These are phyloP conservation scores for Colletotrichum cereale DNA, from an alignment of 2,329 filamentous ascomycete species.

Conservation along the genomic window DNA sequence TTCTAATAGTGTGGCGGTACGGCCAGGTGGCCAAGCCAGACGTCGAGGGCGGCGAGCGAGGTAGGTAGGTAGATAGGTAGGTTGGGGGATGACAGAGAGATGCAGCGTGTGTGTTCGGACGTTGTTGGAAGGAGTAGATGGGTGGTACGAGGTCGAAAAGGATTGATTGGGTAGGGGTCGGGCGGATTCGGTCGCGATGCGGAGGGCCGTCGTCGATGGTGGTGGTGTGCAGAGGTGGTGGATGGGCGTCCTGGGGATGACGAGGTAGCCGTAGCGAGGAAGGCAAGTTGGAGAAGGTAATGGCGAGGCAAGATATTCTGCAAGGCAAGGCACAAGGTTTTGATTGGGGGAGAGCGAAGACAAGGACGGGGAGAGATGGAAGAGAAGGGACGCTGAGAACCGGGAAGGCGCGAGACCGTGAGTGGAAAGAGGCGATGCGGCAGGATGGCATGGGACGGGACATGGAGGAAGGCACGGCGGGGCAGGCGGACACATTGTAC, in stretches of 20 bases:
- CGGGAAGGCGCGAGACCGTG: slow-evolving; percentile 6
- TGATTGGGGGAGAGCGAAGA: slow-evolving; percentile 3
- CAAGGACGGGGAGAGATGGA: not conserved
- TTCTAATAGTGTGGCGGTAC: not conserved
- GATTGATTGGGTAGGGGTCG: not conserved
- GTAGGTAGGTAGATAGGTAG: not conserved
- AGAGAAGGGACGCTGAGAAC: not conserved
- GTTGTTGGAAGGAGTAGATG: not conserved
- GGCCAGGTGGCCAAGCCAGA: slow-evolving; percentile 28
- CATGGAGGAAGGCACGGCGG: slow-evolving; percentile 14
- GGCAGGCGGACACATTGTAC: not conserved
- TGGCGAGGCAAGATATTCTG: slow-evolving; percentile 2
- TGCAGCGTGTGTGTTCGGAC: slow-evolving; percentile 13
- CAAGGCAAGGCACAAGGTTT: slow-evolving; percentile 20
- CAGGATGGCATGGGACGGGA: slow-evolving; percentile 1
- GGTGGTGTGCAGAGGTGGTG: not conserved
- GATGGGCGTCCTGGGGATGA: not conserved
- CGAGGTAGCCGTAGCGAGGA: not conserved
- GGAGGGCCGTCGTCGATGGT: not conserved
- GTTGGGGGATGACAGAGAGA: slow-evolving; percentile 12
- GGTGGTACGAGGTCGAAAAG: not conserved
- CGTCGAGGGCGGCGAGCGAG: not conserved
- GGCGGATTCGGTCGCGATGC: not conserved
- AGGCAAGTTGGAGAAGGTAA: not conserved
- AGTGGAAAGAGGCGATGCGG: slow-evolving; percentile 9